Base-by-base conservation (phyloP, 129 eudicot species). In the Flaveria linearis region DNA sequence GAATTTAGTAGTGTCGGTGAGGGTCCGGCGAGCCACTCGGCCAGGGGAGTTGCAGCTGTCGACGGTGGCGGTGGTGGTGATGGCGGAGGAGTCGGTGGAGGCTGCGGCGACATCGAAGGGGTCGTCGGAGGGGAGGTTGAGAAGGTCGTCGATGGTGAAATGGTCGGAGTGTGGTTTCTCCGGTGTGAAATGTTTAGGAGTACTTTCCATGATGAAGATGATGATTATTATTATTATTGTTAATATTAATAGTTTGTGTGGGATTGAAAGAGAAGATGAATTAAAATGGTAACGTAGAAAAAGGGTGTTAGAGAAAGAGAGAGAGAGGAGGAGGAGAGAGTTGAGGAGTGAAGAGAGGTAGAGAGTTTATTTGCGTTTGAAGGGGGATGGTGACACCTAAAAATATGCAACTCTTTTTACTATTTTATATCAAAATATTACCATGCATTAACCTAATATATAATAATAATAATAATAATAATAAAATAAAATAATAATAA, bases 281-380 rank as follows among this genome's bases (percentile, higher is more conserved):
- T 47, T 62, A 26, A 65, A 42, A 60, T 61, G 68, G 68, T 63
- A 57, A 74, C 49, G 75, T 64, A 72, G 69, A 56, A 61, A 68
- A 61, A 39, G 68, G 68, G 72, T 33, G 71, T 61, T 68, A 67
- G 67, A 20, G 71, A 65, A 58, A 74, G 75, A 75, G 84, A 25
- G 69, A 53, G 43, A 79, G 65, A 51, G n/a, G n/a, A n/a, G n/a
- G n/a, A 62, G 62, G 82, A 81, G 84, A 65, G 84, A 78, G 86
- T 83, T 71, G 81, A 73, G 76, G 78, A 57, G 79, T 64, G 81
- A 75, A 77, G 89, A 82, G 82, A 81, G 79, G 86, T 28, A 81
- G 89, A 83, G 89, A 76, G 96, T 89, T 89, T 86, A 89, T 87
- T 89, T 86, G 91, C 91, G 91, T 83, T 84, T 82, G 87, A 89